Evolutionary conservation across 805 yeast genomes (phyloP), one percentile per base, ranked within the genome.

Genomic region (Candida tallmaniae): DNA sequence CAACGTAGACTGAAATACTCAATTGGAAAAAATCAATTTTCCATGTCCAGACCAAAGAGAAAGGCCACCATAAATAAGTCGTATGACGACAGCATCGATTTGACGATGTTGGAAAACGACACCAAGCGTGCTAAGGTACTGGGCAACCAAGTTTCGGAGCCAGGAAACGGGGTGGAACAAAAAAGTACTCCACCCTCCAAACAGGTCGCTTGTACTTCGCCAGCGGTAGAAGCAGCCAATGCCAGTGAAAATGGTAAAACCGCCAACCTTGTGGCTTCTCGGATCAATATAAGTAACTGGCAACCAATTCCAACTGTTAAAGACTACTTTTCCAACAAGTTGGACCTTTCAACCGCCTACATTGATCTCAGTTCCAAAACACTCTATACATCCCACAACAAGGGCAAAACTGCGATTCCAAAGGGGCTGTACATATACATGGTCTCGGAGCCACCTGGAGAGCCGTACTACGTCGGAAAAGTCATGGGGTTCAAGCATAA

Each of bases 371-470:
- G 53, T 9, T 39, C 52, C 10, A 71, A 68, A 40, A 53, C 62
- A 0, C 45, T 73, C 25, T 43, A 45, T 31, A 60, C 73, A 31
- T 15, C 33, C 8, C 11, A 12, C 6, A 18, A 33, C 17, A 18
- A 27, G 9, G 33, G 36, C 22, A 35, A 39, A 17, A 52, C 58
- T 35, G 54, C 50, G 29, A 39, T 75, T n/a, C 40, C 41, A 4
- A 75, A 74, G 41, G 76, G 76, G 34, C 95, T 88, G 38, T 77
- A 69, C 39, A 80, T 88, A 7, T 88, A 83, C 53, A 78, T 89
- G 78, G 71, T 89, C 9, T 78, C 93, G 42, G 96, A 87, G 55
- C 96, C 96, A 1, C 87, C 96, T 0, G 93, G 95, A 2, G 96
- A 87, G 48, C 97, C 97, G 0, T 93, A 83, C 63, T 85, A 87